Conservation (phyloP, 2,329 filamentous ascomycete species). For the Dichotomopilus funicola region DNA sequence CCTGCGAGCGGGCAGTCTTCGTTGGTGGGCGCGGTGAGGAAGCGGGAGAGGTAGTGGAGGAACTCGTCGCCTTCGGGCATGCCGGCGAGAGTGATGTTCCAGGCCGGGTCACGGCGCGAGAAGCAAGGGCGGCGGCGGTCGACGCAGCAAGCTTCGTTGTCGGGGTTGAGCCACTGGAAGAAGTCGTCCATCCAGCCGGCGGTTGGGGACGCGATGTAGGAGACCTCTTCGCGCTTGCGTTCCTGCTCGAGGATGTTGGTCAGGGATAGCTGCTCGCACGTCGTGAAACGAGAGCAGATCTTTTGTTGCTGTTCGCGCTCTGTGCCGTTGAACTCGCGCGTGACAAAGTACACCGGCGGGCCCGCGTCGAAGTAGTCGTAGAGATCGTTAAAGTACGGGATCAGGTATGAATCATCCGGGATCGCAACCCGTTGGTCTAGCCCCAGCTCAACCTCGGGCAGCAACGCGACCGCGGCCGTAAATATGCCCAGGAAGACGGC, state of each 20-base stretch:
- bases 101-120: constrained; percentile 64
- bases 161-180: constrained; percentile 92
- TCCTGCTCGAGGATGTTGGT: constrained; percentile 91
- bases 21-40: constrained; percentile 72
- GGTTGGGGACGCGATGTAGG: constrained; percentile 79
- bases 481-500: constrained; percentile 82
- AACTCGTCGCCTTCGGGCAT: constrained; percentile 97
- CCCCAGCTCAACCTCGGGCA: constrained; percentile 79
- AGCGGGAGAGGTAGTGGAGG: constrained; percentile 74
- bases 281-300: constrained; percentile 84
- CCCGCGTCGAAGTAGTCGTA: constrained; percentile 88
- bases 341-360: constrained; percentile 94
- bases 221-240: constrained; percentile 79
- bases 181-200: constrained; percentile 98
- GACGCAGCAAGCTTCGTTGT: constrained; percentile 65
- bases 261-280: constrained; percentile 76
- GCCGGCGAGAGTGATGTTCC: constrained; percentile 82
- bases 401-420: constrained; percentile 88
- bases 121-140: constrained; percentile 72
- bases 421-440: constrained; percentile 93
- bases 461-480: constrained; percentile 73
- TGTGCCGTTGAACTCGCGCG: constrained; percentile 72
- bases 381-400: constrained; percentile 92
- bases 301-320: constrained; percentile 70
- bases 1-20: constrained; percentile 84